Conservation (phyloP, 257 asterid genomes). For the Rhazya stricta region DNA sequence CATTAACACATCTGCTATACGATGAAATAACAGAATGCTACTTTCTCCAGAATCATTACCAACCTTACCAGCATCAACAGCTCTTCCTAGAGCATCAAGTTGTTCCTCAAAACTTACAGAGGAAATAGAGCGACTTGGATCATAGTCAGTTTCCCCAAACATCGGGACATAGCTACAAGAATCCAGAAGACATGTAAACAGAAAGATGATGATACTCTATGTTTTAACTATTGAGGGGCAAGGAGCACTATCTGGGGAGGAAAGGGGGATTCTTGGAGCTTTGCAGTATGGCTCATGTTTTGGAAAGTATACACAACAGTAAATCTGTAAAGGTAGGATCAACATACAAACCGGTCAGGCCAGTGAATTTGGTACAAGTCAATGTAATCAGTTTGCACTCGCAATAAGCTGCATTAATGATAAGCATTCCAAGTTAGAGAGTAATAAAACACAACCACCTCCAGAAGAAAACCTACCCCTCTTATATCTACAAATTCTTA, state of each 20-base stretch:
- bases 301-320: neutral
- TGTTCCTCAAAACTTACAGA: constrained; percentile 72
- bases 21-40: neutral
- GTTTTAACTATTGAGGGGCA: neutral
- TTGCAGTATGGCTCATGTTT: neutral
- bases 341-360: constrained; percentile 92
- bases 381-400: constrained; percentile 62
- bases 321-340: constrained; percentile 25
- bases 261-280: neutral
- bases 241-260: neutral
- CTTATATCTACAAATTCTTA: neutral
- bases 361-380: constrained; percentile 96
- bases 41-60: constrained; percentile 26
- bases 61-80: constrained; percentile 81
- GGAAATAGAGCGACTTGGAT: constrained; percentile 41
- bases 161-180: constrained; percentile 56
- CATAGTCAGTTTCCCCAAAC: constrained; percentile 89
- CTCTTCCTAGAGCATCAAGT: constrained; percentile 64
- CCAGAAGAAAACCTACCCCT: constrained; percentile 1
- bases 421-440: constrained; percentile 12
- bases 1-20: constrained; percentile 13
- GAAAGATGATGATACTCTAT: neutral
- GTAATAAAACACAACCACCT: constrained; percentile 15
- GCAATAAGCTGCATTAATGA: constrained; percentile 55
- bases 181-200: constrained; percentile 1